Conservation (phyloP, 139 green algal species). For the Coelastrella sp. region DNA sequence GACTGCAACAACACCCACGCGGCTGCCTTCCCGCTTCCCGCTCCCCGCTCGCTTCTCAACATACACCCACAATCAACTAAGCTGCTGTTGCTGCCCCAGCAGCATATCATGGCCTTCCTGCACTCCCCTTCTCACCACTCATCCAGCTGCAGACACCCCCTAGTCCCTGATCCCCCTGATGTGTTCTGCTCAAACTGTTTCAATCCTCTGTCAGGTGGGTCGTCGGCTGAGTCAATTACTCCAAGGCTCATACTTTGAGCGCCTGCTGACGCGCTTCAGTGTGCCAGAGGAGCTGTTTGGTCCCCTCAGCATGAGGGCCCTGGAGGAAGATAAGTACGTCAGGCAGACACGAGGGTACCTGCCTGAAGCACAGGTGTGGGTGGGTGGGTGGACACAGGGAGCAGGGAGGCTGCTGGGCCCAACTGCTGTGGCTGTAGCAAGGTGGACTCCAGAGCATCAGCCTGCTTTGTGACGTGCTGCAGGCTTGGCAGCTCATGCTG, state of each 20-base stretch:
- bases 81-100: no score
- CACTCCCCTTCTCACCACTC: background rate
- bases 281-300: conserved; percentile 96
- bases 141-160: background rate
- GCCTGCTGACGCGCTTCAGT: conserved; percentile 91
- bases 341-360: conserved; percentile 91
- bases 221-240: conserved; percentile 74
- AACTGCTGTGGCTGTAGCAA: no score
- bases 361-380: conserved; percentile 63
- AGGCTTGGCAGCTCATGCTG: no score
- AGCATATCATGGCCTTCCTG: no score
- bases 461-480: no score
- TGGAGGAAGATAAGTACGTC: conserved; percentile 80
- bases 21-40: no score
- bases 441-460: no score
- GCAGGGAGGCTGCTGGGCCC: no score
- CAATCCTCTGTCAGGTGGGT: conserved; percentile 41
- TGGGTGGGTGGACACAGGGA: background rate
- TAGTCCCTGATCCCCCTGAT: background rate
- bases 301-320: conserved; percentile 84
- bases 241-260: conserved; percentile 88
- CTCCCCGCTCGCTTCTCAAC: no score
- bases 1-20: no score
- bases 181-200: background rate
- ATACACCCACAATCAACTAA: no score